phyloP scores from a whole-genome alignment of 1,284 basidiomycete genomes.

The Ustilago tritici region DNA sequence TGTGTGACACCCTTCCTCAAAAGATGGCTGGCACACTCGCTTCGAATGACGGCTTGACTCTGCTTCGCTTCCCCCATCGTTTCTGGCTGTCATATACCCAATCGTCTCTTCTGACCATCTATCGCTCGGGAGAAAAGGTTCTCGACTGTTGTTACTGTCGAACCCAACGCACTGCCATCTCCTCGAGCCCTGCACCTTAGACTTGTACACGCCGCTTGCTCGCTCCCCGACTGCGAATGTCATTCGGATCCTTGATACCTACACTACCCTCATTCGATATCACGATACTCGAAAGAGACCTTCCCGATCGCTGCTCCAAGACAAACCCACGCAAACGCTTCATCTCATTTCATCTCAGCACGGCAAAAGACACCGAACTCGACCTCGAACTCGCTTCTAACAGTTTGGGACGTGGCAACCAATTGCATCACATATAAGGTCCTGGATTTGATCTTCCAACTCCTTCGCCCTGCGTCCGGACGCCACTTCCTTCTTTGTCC shows the following conservation, averaged over 20 bases:
- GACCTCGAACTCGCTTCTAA: not conserved
- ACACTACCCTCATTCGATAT: not conserved
- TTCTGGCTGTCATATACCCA: slow-evolving; percentile 3
- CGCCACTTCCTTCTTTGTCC: not conserved
- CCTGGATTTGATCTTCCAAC: not conserved
- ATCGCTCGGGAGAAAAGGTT: not conserved
- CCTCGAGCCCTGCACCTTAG: not conserved
- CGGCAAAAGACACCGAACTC: slow-evolving; percentile 7
- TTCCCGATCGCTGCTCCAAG: not conserved
- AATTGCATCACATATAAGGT: not conserved
- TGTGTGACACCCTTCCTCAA: not conserved
- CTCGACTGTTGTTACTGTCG: not conserved
- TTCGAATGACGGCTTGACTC: not conserved
- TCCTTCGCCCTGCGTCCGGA: not conserved
- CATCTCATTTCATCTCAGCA: slow-evolving; percentile 6
- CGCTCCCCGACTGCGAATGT: not conserved
- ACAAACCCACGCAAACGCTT: slow-evolving; percentile 1
- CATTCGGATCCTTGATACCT: slow-evolving; percentile 1
- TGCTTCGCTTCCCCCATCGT: not conserved
- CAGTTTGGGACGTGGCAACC: not conserved
- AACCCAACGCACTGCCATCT: not conserved
- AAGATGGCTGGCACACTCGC: not conserved
- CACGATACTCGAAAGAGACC: not conserved
- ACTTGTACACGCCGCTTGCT: not conserved
- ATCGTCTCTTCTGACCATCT: not conserved